A percentile compares a stretch with the other conserved stretches of the same genome.
These are phyloP conservation scores for Trichomonas gallinae DNA, from an alignment of 208 protist genomes.

Conservation along the genomic window DNA sequence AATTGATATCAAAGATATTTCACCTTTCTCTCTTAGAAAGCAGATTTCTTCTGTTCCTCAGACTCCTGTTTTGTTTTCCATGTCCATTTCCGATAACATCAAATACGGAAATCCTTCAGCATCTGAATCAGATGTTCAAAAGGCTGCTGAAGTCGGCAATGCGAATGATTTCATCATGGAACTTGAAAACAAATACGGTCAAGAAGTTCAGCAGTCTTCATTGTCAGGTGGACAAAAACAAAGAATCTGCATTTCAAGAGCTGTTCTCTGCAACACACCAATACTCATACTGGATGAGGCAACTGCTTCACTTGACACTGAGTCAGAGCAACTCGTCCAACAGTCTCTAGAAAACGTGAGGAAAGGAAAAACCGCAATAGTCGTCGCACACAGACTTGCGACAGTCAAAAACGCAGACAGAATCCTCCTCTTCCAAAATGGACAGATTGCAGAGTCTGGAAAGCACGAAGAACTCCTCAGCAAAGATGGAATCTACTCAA, in stretches of 20 bases:
- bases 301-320: conserved; percentile 60
- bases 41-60: conserved; percentile 13
- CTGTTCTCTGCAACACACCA: not conserved
- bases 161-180: not conserved
- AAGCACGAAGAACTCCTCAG: conserved; percentile 27
- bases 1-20: not conserved
- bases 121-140: conserved; percentile 34
- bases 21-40: not conserved
- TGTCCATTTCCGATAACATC: conserved; percentile 41
- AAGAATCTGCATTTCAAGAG: not conserved
- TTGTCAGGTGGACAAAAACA: conserved; percentile 1
- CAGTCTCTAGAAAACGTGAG: conserved; percentile 55
- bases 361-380: conserved; percentile 58
- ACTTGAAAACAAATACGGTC: not conserved
- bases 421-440: conserved; percentile 40
- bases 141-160: conserved; percentile 33
- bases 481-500: not conserved
- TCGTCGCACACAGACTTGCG: conserved; percentile 74
- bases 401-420: conserved; percentile 48
- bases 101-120: conserved; percentile 31
- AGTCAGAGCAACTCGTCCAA: conserved; percentile 65
- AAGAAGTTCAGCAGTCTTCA: not conserved
- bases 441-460: conserved; percentile 39
- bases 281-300: conserved; percentile 53
- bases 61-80: conserved; percentile 46